These are phyloP conservation scores for Gossypium gossypioides DNA, from an alignment of 441 rosid species.

Conservation along the genomic window DNA sequence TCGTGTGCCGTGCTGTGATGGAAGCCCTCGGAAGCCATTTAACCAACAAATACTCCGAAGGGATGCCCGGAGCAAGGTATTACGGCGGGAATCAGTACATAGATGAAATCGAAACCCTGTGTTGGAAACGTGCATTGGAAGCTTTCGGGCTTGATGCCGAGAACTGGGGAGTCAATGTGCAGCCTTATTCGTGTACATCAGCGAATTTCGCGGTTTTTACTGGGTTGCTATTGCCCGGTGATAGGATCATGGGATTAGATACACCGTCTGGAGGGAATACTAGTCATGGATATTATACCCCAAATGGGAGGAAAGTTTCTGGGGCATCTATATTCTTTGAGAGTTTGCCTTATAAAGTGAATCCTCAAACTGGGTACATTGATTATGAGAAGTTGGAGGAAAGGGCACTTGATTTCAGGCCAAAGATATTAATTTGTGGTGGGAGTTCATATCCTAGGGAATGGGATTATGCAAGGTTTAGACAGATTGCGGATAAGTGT, in stretches of 20 bases:
- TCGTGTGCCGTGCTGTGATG: constrained; percentile 52
- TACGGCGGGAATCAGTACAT: constrained; percentile 52
- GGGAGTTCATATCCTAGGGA: constrained; percentile 66
- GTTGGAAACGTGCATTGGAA: constrained; percentile 41
- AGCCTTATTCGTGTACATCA: constrained; percentile 62
- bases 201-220: constrained; percentile 53
- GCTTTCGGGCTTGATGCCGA: constrained; percentile 39
- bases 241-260: constrained; percentile 61
- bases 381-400: constrained; percentile 60
- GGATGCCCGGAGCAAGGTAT: constrained; percentile 52
- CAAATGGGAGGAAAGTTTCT: constrained; percentile 54
- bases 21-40: constrained; percentile 62
- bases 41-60: constrained; percentile 61
- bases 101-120: constrained; percentile 55
- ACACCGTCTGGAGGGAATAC: constrained; percentile 57
- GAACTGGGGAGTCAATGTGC: constrained; percentile 60
- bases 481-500: constrained; percentile 52
- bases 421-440: constrained; percentile 60
- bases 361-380: constrained; percentile 43
- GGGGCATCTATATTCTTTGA: constrained; percentile 57
- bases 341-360: constrained; percentile 53
- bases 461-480: constrained; percentile 54
- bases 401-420: constrained; percentile 58
- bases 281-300: constrained; percentile 56
- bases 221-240: constrained; percentile 46